phyloP scores from a whole-genome alignment of 2,329 filamentous ascomycete genomes.

The Fusarium begoniae region DNA sequence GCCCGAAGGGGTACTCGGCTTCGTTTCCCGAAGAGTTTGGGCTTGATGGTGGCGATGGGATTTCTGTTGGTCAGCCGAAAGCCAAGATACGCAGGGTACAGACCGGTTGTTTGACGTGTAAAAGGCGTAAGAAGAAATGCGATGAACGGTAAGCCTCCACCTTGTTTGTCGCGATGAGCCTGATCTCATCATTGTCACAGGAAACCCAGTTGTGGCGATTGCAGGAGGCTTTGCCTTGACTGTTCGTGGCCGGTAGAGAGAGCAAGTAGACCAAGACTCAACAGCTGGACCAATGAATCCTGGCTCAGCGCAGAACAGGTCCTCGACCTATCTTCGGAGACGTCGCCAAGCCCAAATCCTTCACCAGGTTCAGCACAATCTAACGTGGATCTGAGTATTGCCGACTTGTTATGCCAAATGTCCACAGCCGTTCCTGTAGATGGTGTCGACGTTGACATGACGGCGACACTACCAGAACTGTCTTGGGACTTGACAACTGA shows the following conservation, averaged over 20 bases:
- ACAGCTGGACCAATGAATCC: slow-evolving; percentile 1
- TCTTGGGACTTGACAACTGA: background rate
- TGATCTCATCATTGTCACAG: background rate
- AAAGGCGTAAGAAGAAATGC: slow-evolving; percentile 7
- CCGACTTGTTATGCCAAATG: slow-evolving; percentile 1
- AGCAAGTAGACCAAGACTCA: background rate
- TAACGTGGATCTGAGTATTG: background rate
- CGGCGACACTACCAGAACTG: background rate
- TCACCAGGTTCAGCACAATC: background rate
- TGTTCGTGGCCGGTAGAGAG: background rate
- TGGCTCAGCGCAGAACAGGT: slow-evolving; percentile 4
- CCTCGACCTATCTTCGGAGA: background rate
- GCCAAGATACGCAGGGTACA: background rate
- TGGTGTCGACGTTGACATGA: background rate
- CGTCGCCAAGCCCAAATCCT: background rate
- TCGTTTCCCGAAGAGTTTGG: background rate
- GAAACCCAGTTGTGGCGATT: slow-evolving; percentile 2
- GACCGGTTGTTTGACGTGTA: slow-evolving; percentile 1
- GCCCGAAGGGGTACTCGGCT: background rate
- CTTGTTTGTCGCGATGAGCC: background rate
- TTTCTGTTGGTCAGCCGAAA: background rate
- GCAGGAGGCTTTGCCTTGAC: background rate
- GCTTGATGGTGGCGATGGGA: background rate
- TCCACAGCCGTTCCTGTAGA: background rate
- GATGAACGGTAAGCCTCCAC: background rate